Evolutionary conservation across 192 early-diverging fungal genomes (phyloP).

Genomic region (Funneliformis geosporum): DNA sequence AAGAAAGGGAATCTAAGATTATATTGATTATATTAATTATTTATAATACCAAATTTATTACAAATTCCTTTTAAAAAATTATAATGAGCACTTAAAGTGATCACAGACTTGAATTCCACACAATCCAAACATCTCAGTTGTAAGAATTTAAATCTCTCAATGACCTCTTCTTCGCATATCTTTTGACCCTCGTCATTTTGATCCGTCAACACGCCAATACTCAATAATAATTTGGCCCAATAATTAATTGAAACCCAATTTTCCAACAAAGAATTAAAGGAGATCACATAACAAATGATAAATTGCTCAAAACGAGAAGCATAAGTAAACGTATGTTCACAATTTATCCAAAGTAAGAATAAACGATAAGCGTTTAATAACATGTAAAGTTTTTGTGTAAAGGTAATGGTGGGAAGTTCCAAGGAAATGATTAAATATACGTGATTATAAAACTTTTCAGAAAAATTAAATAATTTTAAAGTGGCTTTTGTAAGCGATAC

Average conservation of each 20-base stretch:
- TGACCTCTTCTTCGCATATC: neutral
- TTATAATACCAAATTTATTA: neutral
- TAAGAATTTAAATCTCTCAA: neutral
- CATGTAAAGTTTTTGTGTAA: neutral
- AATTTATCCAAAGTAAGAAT: slow-evolving; percentile 1
- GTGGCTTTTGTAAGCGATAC: neutral
- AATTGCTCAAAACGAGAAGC: neutral
- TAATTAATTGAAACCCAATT: neutral
- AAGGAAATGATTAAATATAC: neutral
- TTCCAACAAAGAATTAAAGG: neutral
- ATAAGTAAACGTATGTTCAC: neutral
- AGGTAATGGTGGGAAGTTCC: neutral
- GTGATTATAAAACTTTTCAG: neutral
- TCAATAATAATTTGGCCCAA: neutral
- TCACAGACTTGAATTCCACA: neutral
- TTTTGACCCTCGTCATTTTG: neutral
- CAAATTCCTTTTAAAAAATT: neutral
- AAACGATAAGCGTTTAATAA: neutral
- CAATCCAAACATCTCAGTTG: neutral
- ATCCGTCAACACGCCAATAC: neutral
- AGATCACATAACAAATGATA: neutral
- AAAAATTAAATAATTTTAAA: neutral
- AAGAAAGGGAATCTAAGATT: no score
- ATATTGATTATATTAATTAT: neutral
- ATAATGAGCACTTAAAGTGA: neutral